Evolutionary conservation across 495 filamentous ascomycete genomes (phyloP).

Genomic region (Neurospora sp.): DNA sequence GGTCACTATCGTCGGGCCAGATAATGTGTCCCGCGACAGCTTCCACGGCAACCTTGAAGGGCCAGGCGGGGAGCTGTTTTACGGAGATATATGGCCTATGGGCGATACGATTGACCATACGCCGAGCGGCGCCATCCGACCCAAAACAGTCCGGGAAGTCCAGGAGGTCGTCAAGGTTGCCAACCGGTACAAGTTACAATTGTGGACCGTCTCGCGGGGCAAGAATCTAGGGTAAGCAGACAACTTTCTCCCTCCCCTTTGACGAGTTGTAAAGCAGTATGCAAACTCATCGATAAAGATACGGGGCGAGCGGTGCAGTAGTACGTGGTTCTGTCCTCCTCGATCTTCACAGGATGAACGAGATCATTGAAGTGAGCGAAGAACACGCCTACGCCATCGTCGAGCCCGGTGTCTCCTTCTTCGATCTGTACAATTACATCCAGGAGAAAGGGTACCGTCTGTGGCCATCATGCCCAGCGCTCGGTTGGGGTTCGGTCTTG

Average conservation of each 20-base stretch:
- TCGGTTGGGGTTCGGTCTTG: slow-evolving; percentile 46
- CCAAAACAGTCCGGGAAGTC: slow-evolving; percentile 6
- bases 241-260: background rate
- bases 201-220: slow-evolving; percentile 40
- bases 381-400: slow-evolving; percentile 42
- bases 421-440: slow-evolving; percentile 39
- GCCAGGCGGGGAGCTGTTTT: background rate
- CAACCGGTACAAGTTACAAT: slow-evolving; percentile 33
- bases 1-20: background rate
- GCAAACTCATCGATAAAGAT: slow-evolving; percentile 21
- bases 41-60: background rate
- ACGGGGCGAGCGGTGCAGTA: slow-evolving; percentile 43
- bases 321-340: slow-evolving; percentile 40
- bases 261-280: background rate
- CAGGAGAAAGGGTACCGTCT: slow-evolving; percentile 32
- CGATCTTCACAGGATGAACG: slow-evolving; percentile 44
- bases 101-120: background rate
- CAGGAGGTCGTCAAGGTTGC: slow-evolving; percentile 11
- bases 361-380: slow-evolving; percentile 42
- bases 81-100: background rate
- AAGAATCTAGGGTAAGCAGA: slow-evolving; percentile 32
- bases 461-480: slow-evolving; percentile 40
- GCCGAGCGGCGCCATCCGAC: slow-evolving; percentile 1
- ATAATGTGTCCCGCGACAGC: background rate
- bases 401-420: slow-evolving; percentile 45